Conservation (phyloP, 441 rosid species). For the Populus hybrid region DNA sequence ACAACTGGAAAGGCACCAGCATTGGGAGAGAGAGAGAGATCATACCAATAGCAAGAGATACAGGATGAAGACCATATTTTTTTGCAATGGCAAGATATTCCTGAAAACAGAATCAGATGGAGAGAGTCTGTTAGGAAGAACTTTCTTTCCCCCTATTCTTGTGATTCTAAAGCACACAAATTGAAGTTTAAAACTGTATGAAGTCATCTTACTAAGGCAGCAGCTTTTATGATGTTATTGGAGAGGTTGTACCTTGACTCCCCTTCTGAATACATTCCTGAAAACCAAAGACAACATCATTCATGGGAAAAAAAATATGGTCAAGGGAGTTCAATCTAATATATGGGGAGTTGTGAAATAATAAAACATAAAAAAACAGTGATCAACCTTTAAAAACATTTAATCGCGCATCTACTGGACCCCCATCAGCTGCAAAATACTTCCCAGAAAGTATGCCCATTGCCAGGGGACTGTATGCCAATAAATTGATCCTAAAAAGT, state of each 20-base stretch:
- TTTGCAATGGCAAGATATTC: constrained; percentile 45
- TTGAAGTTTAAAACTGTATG: constrained; percentile 8
- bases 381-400: constrained; percentile 52
- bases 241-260: constrained; percentile 57
- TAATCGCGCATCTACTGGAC: constrained; percentile 50
- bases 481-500: constrained; percentile 39
- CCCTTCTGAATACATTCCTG: constrained; percentile 60
- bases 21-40: background rate
- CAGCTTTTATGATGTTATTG: constrained; percentile 32
- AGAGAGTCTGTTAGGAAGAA: background rate
- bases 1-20: constrained; percentile 6
- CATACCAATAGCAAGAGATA: constrained; percentile 56
- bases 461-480: constrained; percentile 65
- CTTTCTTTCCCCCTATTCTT: background rate
- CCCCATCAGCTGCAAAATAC: constrained; percentile 47
- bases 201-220: constrained; percentile 36
- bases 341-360: background rate
- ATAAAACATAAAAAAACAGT: constrained; percentile 9
- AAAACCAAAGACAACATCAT: constrained; percentile 13
- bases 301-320: background rate
- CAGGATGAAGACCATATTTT: constrained; percentile 47
- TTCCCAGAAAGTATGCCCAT: constrained; percentile 77
- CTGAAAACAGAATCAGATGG: constrained; percentile 25
- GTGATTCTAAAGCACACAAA: background rate
- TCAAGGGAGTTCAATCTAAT: background rate